Conservation (phyloP, 73 alveolate species). For the Paramecium bursaria region DNA sequence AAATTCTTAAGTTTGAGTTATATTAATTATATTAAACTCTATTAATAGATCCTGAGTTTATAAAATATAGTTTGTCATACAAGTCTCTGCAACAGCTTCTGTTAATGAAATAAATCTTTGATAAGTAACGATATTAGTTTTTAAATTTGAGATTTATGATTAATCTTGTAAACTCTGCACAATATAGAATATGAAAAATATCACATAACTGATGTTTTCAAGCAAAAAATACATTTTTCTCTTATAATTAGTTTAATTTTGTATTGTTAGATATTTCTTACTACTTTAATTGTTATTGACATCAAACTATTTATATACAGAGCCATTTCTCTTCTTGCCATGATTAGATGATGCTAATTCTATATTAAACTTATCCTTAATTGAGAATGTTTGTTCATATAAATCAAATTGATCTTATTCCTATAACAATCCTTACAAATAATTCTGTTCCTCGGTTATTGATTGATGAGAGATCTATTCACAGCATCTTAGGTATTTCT, state of each 20-base stretch:
- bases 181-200: neutral
- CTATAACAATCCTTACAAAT: neutral
- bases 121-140: neutral
- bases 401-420: constrained; percentile 1
- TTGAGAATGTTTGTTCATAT: constrained; percentile 36
- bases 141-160: neutral
- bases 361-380: constrained; percentile 18
- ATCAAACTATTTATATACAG: neutral
- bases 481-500: constrained; percentile 33
- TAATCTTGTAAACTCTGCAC: constrained; percentile 11
- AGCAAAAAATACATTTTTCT: neutral
- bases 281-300: neutral
- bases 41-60: neutral
- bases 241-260: neutral
- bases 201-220: neutral
- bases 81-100: constrained; percentile 18
- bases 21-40: neutral
- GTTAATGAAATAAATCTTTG: constrained; percentile 51
- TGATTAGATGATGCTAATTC: too few relatives aligned
- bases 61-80: constrained; percentile 23
- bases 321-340: constrained; percentile 19
- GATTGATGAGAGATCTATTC: constrained; percentile 35
- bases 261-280: constrained; percentile 12
- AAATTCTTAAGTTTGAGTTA: neutral
- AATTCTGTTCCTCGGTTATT: too few relatives aligned